Evolutionary conservation across 1,139 yeast genomes (phyloP), one percentile per base, ranked within the genome.

Genomic region (Nakaseomyces nivariensis): DNA sequence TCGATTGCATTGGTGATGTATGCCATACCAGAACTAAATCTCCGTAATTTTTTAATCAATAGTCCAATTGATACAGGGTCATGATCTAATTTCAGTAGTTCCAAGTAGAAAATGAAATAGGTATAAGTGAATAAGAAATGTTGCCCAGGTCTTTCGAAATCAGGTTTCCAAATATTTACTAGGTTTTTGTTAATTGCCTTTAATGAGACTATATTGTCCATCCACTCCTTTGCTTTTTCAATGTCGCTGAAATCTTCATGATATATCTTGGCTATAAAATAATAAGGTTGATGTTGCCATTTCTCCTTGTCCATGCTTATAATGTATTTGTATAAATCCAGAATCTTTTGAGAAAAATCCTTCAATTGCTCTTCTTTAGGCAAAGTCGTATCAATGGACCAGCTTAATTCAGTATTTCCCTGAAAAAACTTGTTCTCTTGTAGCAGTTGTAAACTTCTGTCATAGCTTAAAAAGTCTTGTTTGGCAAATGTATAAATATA

Each of bases 161-260:
- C 96, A 0, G 97, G 95, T 59, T 88, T 88, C 98, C 98, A 92
- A 50, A 92, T 86, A 61, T 79, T 85, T 0, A 90, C 79, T 43
- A 94, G 74, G 6, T 83, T 78, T 59, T 90, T 87, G 49, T 81
- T 79, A 3, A 79, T 77, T 7, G 88, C 74, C 56, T 82, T 86
- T 48, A 87, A 66, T 4, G 85, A 76, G 49, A 90, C 77, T 31
- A 87, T 71, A 1, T 73, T 63, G 2, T 77, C 70, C 78, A 92
- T 78, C 55, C 83, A 87, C 11, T 76, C 77, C 48, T 75, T 71
- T 0, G 97, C 95, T 1, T 69, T 73, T 1, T 68, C 67, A 6
- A 69, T 59, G 49, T 85, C 80, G 1, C 71, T 64, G 41, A 79
- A 73, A 9, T 79, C 82, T 2, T 81, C 79, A 50, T 71, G 76